Evolutionary conservation across 768 basidiomycete genomes (phyloP), one percentile per base, ranked within the genome.

Genomic region (Calocera cornea): DNA sequence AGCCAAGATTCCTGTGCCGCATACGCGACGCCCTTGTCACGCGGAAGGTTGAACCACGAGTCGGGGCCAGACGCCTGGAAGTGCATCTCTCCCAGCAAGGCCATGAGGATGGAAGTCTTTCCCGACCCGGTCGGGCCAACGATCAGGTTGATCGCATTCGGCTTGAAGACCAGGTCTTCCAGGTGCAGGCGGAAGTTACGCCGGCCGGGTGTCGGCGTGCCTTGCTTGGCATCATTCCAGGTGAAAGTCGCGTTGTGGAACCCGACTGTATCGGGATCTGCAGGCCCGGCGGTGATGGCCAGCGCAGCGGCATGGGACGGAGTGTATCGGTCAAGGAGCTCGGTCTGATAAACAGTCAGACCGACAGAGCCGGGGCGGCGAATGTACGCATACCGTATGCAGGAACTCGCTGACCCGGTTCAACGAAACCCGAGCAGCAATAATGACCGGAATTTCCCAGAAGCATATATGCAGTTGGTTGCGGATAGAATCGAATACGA

Each of bases 41-140:
- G 79, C 29, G 90, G 90, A 2, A 92, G 82, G 69, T 83, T 84
- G 75, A 82, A 88, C 82, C 83, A 87, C 0, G 88, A 84, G 47
- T 83, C 81, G 0, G 82, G 65, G 1, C 38, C 64, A 19, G 70
- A 66, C n/a, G 72, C 72, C 47, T 76, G 66, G 68, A 78, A 78
- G 69, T 78, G 77, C 70, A 79, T 75, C 70, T 79, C 78, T 36
- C 78, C 78, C 5, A 78, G 70, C 1, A 79, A 72, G 1, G 78
- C 78, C 73, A 76, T 69, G 10, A 72, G 67, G 3, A 71, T 41
- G 2, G 64, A 66, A 7, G 70, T 70, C 60, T 71, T 71, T 2
- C 70, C 70, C 33, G 71, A 74, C 40, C 78, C 78, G 10, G 78
- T 78, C 16, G 75, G 72, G 10, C 71, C 78, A n/a, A 76, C 73